A percentile compares a stretch with the other conserved stretches of the same genome.
Conservation (phyloP, 257 asterid species). For the Hygrophila difformis region DNA sequence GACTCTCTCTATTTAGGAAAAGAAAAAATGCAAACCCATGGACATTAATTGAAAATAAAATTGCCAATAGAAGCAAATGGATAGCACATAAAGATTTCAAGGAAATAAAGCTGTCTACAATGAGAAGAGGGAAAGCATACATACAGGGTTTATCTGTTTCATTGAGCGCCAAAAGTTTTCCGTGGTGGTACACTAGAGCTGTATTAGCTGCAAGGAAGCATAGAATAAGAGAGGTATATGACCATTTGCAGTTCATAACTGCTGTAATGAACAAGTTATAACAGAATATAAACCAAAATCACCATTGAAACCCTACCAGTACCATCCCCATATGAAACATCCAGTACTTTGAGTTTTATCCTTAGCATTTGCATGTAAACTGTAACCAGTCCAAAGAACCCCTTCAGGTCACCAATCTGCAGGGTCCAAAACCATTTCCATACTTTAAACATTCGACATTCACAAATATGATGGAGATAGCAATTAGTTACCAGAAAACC, state of each 20-base stretch:
- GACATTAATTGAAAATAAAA: no score
- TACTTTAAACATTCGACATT: background rate
- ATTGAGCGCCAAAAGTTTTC: background rate
- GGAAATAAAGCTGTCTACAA: no score
- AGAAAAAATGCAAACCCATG: no score
- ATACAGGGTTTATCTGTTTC: background rate
- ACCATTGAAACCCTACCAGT: slow-evolving; percentile 44
- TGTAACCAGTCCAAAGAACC: slow-evolving; percentile 67
- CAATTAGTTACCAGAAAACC: no score
- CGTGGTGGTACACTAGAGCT: background rate
- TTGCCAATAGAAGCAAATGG: no score
- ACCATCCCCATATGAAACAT: slow-evolving; percentile 58
- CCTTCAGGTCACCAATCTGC: slow-evolving; percentile 95
- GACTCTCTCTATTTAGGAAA: no score
- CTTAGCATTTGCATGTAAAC: slow-evolving; percentile 63
- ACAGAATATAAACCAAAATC: background rate
- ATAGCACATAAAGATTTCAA: no score
- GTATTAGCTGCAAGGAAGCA: background rate
- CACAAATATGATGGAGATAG: no score
- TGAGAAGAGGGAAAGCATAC: background rate
- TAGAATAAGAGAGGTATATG: no score
- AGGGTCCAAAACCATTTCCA: slow-evolving; percentile 14
- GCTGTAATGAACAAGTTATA: no score
- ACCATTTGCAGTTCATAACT: no score
- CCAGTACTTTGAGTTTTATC: slow-evolving; percentile 71